Base-by-base conservation (phyloP, 768 basidiomycete genomes). In the Agaricus blazei region DNA sequence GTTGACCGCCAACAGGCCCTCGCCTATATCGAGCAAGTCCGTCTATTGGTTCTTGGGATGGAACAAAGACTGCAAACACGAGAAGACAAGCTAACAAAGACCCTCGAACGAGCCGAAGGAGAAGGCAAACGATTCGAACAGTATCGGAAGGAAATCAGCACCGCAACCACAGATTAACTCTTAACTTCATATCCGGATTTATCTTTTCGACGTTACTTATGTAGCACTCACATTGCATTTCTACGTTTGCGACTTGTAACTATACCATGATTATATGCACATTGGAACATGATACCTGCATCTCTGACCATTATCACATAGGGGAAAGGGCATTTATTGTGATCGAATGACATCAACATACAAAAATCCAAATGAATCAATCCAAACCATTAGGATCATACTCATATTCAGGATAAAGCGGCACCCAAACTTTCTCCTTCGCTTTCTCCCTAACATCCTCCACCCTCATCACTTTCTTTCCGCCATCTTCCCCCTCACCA, bases 1-100 rank as follows among this genome's bases (percentile, higher is more conserved):
- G 55, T 57, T 3, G 59, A 66, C 55, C 67, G 60, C 59, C 75
- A 77, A 37, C 75, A 75, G 2, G 74, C 80, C 2, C 64, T 79
- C 4, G 79, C 83, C 3, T 82, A 87, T 54, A 76, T 90, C 29
- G 87, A 89, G 60, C 83, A 88, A 57, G 75, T 89, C 4, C 78
- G 84, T 36, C 67, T 86, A 58, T 69, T 89, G 23, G 78, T 90
- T 15, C 70, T 89, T 14, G 88, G 88, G 0, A 88, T 90, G 84
- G 85, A 89, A 56, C 82, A 89, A 62, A 77, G 85, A 53, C 71
- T 88, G 57, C 78, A 86, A 56, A 68, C 68, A 14, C 76, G 86
- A 34, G 84, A 89, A 59, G 81, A 80, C 40, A 82, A 81, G 65
- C 68, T 90, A 26, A 62, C 70, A 11, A 84, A 84, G 64, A 80